Evolutionary conservation across 2,329 filamentous ascomycete species (phyloP).

Genomic region (Cercospora sesami): DNA sequence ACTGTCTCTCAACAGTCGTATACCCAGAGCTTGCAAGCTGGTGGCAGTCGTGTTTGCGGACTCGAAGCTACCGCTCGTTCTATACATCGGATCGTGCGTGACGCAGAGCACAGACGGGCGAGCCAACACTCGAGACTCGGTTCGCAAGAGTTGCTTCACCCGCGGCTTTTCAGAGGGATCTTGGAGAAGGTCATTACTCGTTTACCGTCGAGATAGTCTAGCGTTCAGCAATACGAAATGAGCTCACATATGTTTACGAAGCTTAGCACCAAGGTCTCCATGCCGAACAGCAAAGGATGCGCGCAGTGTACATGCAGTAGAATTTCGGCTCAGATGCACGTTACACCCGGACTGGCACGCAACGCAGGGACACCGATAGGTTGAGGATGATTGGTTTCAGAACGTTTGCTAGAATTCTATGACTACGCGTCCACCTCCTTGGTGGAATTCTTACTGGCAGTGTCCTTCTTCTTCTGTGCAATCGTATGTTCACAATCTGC

Average conservation of each 20-base stretch:
- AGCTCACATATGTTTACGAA: not conserved
- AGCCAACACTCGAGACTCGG: not conserved
- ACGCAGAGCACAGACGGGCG: not conserved
- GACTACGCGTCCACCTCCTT: not conserved
- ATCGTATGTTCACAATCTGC: not conserved
- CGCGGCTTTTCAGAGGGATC: not conserved
- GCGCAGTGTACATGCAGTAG: not conserved
- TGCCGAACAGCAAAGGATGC: not conserved
- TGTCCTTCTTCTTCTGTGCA: not conserved
- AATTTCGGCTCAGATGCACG: not conserved
- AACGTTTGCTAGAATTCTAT: slow-evolving; percentile 7
- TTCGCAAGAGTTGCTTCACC: not conserved
- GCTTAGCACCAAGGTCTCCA: not conserved
- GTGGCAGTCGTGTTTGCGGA: not conserved
- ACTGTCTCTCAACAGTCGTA: not conserved
- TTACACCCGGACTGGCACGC: not conserved
- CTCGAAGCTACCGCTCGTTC: not conserved
- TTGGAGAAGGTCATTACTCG: not conserved
- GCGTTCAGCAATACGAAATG: slow-evolving; percentile 4
- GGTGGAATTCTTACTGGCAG: not conserved
- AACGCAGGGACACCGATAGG: not conserved
- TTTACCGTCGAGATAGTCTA: slow-evolving; percentile 1
- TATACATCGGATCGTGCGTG: not conserved
- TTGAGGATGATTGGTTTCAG: not conserved
- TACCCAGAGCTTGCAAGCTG: not conserved